These are phyloP conservation scores for Monilinia aucupariae DNA, from an alignment of 2,329 filamentous ascomycete species.

Conservation along the genomic window DNA sequence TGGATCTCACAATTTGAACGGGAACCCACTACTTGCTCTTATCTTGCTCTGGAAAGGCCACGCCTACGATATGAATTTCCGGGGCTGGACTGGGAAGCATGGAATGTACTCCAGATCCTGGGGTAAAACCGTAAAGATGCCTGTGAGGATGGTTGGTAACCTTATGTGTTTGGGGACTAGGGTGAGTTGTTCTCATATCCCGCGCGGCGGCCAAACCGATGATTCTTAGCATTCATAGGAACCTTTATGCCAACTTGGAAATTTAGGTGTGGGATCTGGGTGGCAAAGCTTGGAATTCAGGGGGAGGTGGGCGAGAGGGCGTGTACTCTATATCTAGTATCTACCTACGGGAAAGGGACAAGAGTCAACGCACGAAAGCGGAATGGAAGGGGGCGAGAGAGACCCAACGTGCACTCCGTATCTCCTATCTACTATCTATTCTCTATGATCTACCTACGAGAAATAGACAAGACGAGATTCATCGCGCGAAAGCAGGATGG, in stretches of 20 bases:
- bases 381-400: no score
- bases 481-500: neutral
- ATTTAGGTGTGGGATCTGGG: no score
- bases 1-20: constrained; percentile 8
- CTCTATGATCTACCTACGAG: no score
- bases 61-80: neutral
- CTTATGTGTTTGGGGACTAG: neutral
- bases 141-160: neutral
- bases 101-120: constrained; percentile 1
- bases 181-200: neutral
- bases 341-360: neutral
- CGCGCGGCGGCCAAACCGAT: neutral
- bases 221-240: no score
- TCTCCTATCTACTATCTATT: neutral
- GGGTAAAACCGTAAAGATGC: constrained; percentile 1
- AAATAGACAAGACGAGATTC: no score
- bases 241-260: no score
- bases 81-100: neutral
- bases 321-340: neutral
- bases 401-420: neutral
- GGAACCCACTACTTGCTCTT: neutral
- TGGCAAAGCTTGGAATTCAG: no score
- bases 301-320: no score
- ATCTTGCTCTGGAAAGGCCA: neutral
- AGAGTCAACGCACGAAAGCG: neutral